A percentile compares a stretch with the other conserved stretches of the same genome.
Evolutionary conservation across 805 yeast genomes (phyloP).

Genomic region (Yamadazyma akitaensis): DNA sequence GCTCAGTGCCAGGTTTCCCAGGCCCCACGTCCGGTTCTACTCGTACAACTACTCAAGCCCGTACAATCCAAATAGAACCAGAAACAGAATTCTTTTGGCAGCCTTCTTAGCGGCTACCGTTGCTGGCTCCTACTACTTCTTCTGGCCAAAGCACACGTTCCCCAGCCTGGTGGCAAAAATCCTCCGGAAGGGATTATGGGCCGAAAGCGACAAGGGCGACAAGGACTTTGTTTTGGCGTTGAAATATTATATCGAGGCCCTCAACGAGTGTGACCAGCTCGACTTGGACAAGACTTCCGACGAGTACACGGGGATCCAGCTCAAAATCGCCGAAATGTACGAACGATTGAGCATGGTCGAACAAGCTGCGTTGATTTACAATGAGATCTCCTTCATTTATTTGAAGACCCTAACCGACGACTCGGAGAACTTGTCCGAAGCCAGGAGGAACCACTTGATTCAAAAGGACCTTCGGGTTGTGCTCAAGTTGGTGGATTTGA

Average conservation of each 20-base stretch:
- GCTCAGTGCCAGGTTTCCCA: too few species aligned
- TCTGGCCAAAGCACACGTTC: slow-evolving; percentile 68
- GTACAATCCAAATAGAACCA: slow-evolving; percentile 6
- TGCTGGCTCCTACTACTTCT: slow-evolving; percentile 30
- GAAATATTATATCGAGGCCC: slow-evolving; percentile 68
- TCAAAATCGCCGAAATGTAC: slow-evolving; percentile 84
- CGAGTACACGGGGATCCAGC: slow-evolving; percentile 86
- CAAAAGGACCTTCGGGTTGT: slow-evolving; percentile 70
- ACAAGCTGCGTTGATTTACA: slow-evolving; percentile 65
- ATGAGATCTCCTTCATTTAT: slow-evolving; percentile 61
- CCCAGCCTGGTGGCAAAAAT: slow-evolving; percentile 68
- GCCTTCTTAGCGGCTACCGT: not conserved
- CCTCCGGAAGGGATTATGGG: slow-evolving; percentile 76
- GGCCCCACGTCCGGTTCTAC: too few species aligned
- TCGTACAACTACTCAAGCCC: slow-evolving; percentile 11
- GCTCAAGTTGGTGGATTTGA: slow-evolving; percentile 61
- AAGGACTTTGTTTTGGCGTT: slow-evolving; percentile 67
- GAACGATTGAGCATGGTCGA: slow-evolving; percentile 60
- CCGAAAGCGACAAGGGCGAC: slow-evolving; percentile 68
- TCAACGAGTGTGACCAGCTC: slow-evolving; percentile 56
- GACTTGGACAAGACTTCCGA: slow-evolving; percentile 60
- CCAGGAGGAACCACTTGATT: slow-evolving; percentile 53
- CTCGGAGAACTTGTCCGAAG: slow-evolving; percentile 7
- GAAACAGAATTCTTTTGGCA: not conserved
- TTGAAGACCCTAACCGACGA: slow-evolving; percentile 46